Percentiles rank a stretch among this genome's conserved stretches.
Evolutionary conservation across 306 rosid genomes (phyloP).

Genomic region (Gastrolobium villosum): DNA sequence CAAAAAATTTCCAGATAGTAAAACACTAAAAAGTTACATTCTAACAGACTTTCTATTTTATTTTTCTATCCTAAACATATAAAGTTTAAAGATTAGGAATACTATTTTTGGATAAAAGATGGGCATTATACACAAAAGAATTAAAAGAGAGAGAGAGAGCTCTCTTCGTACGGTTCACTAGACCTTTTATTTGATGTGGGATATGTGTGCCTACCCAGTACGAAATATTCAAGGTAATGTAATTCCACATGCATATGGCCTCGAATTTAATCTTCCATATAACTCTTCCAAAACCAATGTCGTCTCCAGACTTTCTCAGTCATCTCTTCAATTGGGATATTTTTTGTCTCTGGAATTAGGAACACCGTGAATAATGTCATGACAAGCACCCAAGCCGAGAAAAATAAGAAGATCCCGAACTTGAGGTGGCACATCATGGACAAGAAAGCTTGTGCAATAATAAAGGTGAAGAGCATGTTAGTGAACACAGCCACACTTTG

Average conservation of each 20-base stretch:
- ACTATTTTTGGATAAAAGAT: too few species aligned
- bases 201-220: background rate
- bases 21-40: too few species aligned
- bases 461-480: conserved; percentile 73
- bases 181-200: background rate
- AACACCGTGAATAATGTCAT: conserved; percentile 55
- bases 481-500: conserved; percentile 67
- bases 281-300: conserved; percentile 74
- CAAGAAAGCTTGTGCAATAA: conserved; percentile 69
- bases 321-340: conserved; percentile 72
- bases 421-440: conserved; percentile 67
- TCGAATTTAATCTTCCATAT: conserved; percentile 11
- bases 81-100: too few species aligned
- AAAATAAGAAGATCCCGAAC: conserved; percentile 68
- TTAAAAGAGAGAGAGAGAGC: too few species aligned
- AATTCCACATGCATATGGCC: background rate
- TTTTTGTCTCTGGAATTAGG: conserved; percentile 67
- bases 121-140: too few species aligned
- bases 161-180: too few species aligned
- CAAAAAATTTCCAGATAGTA: too few species aligned
- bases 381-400: conserved; percentile 59
- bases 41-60: too few species aligned
- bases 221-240: background rate
- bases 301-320: conserved; percentile 59
- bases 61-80: too few species aligned